Evolutionary conservation across 2,329 filamentous ascomycete species (phyloP).

Genomic region (Ceratocystiopsis sp.): DNA sequence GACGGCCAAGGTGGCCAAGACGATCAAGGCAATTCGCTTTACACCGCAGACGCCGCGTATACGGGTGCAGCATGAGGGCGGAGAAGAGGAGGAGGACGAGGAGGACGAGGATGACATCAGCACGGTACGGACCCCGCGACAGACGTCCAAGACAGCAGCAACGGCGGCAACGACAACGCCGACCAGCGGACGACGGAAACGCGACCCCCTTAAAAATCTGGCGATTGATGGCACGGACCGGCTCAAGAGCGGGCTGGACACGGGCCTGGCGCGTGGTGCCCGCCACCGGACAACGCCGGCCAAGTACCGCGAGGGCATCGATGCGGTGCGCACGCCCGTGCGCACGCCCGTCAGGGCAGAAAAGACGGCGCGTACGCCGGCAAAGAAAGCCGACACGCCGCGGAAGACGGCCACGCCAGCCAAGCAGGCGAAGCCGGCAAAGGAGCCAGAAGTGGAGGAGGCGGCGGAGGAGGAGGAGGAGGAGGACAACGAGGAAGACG

Average conservation of each 20-base stretch:
- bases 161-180: background rate
- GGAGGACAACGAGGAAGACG: constrained; percentile 15
- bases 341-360: too few relatives aligned
- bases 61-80: background rate
- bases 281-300: constrained; percentile 6
- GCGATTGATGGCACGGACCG: constrained; percentile 9
- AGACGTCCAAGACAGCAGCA: constrained; percentile 2
- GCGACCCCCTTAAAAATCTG: constrained; percentile 4
- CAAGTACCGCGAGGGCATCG: background rate
- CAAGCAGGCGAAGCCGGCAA: too few relatives aligned
- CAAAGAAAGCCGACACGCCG: too few relatives aligned
- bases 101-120: constrained; percentile 3
- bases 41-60: too few relatives aligned
- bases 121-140: too few relatives aligned
- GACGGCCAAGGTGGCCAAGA: too few relatives aligned
- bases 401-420: too few relatives aligned
- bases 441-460: background rate
- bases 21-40: too few relatives aligned
- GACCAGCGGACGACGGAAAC: constrained; percentile 6
- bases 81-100: background rate
- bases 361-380: too few relatives aligned
- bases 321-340: too few relatives aligned
- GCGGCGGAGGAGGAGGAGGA: constrained; percentile 2
- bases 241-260: constrained; percentile 32
- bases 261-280: constrained; percentile 33